A percentile compares a stretch with the other conserved stretches of the same genome.
phyloP scores from a whole-genome alignment of 495 filamentous ascomycete genomes.

The Lophiotrema nucula region DNA sequence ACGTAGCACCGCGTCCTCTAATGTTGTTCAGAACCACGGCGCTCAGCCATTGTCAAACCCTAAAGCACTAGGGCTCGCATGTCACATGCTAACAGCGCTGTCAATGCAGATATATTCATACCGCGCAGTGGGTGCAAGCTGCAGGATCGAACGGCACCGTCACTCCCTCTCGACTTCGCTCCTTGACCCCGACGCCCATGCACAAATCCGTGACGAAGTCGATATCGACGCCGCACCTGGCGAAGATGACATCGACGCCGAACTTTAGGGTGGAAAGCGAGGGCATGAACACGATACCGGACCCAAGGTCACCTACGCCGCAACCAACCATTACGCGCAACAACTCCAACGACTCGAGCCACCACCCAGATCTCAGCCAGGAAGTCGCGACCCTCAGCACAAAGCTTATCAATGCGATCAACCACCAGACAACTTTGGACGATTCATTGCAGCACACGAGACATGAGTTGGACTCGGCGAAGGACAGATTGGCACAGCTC shows the following conservation, averaged over 20 bases:
- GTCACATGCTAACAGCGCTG: not conserved
- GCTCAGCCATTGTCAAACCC: not conserved
- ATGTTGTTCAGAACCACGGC: not conserved
- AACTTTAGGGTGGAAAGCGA: conserved; percentile 18
- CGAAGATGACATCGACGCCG: conserved; percentile 9
- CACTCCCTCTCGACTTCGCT: conserved; percentile 30
- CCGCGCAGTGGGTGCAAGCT: conserved; percentile 23
- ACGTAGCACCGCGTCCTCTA: conserved; percentile 12
- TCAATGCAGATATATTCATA: conserved; percentile 18
- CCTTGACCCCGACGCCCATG: conserved; percentile 21
- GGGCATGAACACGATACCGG: conserved; percentile 38
- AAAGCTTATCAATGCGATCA: conserved; percentile 95
- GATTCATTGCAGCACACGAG: conserved; percentile 79
- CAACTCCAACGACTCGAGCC: conserved; percentile 27
- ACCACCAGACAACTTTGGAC: conserved; percentile 90
- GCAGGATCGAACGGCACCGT: conserved; percentile 17
- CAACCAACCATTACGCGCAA: conserved; percentile 16
- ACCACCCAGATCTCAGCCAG: conserved; percentile 74
- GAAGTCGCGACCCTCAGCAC: conserved; percentile 91
- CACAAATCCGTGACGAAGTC: conserved; percentile 32
- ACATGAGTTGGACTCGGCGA: conserved; percentile 77
- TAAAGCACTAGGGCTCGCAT: too few species aligned
- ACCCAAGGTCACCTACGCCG: conserved; percentile 34
- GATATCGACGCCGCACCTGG: conserved; percentile 31
- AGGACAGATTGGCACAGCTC: conserved; percentile 63